Base-by-base conservation (phyloP, 2,329 filamentous ascomycete species). In the Colletotrichum siamense region DNA sequence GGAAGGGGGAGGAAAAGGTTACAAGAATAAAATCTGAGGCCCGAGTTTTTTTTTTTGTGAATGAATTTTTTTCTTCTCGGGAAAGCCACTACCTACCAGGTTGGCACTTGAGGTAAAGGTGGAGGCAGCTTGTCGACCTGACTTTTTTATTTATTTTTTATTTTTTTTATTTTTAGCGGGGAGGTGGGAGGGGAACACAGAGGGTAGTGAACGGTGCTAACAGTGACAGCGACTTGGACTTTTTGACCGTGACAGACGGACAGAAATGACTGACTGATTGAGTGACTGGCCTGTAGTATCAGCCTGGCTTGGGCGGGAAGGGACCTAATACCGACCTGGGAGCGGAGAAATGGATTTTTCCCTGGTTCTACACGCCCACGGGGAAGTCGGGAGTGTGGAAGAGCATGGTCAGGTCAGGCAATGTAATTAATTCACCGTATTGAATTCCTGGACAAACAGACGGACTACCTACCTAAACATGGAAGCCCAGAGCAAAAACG, bases 31-130 rank as follows among this genome's bases (percentile, higher is more conserved):
- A 78, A 74, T 71, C 64, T 76, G 68, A 75, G 49, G 71, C 64
- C 75, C 71, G 71, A 73, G 72, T 72, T 77, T 78, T 77, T 77
- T 78, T 78, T 77, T 76, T 75, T 75, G 77, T 76, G 76, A 76
- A 72, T 61, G 65, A 77, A 77, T 73, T 77, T 78, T 78, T 78
- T 67, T 36, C 57, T 55, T 72, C 62, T 76, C 69, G 72, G 71
- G 69, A 77, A 71, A 76, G 69, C 63, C 74, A 69, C 74, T 76
- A 74, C 52, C 62, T 74, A 76, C 65, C 32, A 77, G 75, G 71
- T 77, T 77, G 75, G 66, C 59, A 75, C 65, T 76, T 69, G 63
- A 75, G 72, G 72, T 66, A 63, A 65, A 73, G 73, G 69, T 68
- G 69, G 69, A 68, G 69, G 73, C 73, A 75, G 73, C 73, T 75